phyloP scores from a whole-genome alignment of 371 early-diverging fungal species.

The Rhizopus arrhizus region DNA sequence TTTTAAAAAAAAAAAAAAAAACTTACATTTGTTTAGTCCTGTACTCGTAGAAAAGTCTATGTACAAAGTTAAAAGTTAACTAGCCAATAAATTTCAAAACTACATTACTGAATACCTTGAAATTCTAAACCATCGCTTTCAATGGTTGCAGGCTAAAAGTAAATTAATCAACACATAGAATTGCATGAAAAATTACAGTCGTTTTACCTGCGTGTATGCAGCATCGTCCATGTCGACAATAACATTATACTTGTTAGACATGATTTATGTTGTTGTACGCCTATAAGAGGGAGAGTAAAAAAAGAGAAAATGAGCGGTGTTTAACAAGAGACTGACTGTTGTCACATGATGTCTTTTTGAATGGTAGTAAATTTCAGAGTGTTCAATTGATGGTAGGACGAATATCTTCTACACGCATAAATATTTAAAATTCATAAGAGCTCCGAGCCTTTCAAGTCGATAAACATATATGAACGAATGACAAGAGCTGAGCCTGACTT shows the following conservation, averaged over 20 bases:
- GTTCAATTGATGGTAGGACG: not conserved
- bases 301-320: not conserved
- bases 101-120: constrained; percentile 37
- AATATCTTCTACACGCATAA: no score
- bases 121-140: constrained; percentile 58
- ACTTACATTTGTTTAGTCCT: constrained; percentile 12
- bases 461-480: no score
- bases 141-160: constrained; percentile 46
- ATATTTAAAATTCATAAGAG: no score
- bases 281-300: not conserved
- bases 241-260: constrained; percentile 52
- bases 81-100: not conserved
- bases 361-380: no score
- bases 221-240: constrained; percentile 58
- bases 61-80: not conserved
- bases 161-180: not conserved
- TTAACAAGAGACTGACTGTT: no score
- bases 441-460: no score
- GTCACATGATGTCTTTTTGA: no score
- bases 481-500: no score
- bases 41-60: constrained; percentile 20
- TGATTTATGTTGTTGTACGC: not conserved
- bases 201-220: constrained; percentile 39
- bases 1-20: not conserved
- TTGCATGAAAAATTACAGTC: not conserved